These are phyloP conservation scores for Kondoa malvinella DNA, from an alignment of 768 basidiomycete genomes.

Conservation along the genomic window DNA sequence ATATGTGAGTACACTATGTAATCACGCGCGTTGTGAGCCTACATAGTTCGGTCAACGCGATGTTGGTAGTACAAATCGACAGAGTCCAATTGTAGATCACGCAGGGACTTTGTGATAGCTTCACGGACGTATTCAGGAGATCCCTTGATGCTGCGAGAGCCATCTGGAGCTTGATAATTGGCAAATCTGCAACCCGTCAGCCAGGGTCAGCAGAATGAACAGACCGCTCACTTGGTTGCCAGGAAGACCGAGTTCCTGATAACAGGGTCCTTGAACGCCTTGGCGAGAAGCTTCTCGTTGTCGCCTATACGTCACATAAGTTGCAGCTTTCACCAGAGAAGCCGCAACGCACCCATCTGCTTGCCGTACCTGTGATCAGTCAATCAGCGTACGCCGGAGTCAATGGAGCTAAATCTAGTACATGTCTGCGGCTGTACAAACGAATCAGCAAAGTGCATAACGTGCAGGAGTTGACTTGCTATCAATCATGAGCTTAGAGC, in stretches of 20 bases:
- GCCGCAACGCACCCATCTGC: background rate
- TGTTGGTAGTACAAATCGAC: constrained; percentile 10
- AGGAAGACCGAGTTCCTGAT: background rate
- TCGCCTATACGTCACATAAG: background rate
- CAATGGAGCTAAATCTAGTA: too few species aligned
- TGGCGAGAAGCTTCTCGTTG: constrained; percentile 4
- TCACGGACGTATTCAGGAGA: background rate
- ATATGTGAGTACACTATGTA: background rate
- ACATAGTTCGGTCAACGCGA: background rate
- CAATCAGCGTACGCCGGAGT: too few species aligned
- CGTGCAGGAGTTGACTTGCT: too few species aligned
- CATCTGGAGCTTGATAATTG: background rate
- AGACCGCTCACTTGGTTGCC: background rate
- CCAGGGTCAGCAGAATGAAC: background rate
- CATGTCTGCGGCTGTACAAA: background rate
- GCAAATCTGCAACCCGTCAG: too few species aligned
- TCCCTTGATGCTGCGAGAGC: background rate
- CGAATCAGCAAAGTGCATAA: too few species aligned
- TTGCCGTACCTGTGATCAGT: too few species aligned
- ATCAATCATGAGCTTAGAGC: background rate
- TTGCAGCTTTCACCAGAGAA: background rate
- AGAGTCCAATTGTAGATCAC: background rate
- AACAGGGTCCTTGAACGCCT: background rate
- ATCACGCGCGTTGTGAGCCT: background rate
- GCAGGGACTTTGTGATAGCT: background rate